Base-by-base conservation (phyloP, 2,329 filamentous ascomycete species). In the Polytolypa hystricis region DNA sequence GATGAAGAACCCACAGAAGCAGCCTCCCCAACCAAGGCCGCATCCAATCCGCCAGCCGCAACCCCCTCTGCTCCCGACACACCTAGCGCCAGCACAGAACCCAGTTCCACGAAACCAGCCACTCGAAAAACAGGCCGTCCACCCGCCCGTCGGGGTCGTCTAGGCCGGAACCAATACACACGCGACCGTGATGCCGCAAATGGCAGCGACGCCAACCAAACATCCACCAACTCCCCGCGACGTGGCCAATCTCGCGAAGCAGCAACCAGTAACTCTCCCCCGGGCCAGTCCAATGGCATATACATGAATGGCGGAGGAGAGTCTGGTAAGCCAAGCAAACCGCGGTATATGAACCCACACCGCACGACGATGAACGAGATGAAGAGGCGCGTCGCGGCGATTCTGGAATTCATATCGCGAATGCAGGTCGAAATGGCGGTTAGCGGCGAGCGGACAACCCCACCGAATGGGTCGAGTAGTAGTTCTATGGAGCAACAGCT, bases 401-500 rank as follows among this genome's bases (percentile, higher is more conserved):
- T 95, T 54, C 71, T 93, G 41, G 85, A 91, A 48, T 95, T 89
- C 53, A 94, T 95, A 44, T 80, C 82, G 3, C 77, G 84, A 46
- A 89, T 85, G 39, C 86, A 95, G 57, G 70, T 93, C 5, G 87
- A 95, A 52, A 73, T 93, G 60, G 85, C 84, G 2, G 77, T 74
- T 19, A 57, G 60, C 63, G 42, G 67, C 61, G 66, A 49, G 58
- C 68, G 45, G 53, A 64, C 46, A 45, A 63, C 46, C 49, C 62
- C 40, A 52, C 65, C 40, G 47, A 62, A 40, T 60, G 47, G 34
- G 27, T 46, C 40, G 34, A 48, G 50, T 49, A 56, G 50, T 47
- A 50, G 12, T 9, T 52, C 26, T 57, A 58, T 30, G 49, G 53
- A 10, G 41, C 51, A 11, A 58, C 18, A 37, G 11, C 11, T 21